These are phyloP conservation scores for Penicillium sp. DNA, from an alignment of 2,329 filamentous ascomycete species.

Conservation along the genomic window DNA sequence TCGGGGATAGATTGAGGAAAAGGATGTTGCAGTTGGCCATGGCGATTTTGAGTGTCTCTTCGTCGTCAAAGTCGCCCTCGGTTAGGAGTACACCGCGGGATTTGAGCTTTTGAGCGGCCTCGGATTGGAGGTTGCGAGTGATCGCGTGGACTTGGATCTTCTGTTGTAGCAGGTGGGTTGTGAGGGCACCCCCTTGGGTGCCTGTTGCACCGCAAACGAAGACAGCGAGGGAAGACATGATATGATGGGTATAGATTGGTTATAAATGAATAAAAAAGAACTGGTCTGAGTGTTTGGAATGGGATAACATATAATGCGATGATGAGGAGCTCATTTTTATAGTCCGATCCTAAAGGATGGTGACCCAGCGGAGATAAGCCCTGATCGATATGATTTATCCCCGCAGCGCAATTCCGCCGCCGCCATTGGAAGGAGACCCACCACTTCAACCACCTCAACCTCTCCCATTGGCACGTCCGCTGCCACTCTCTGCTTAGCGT, in stretches of 20 bases:
- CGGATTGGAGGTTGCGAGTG: constrained; percentile 32
- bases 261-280: no score
- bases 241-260: background rate
- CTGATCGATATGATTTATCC: background rate
- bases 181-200: constrained; percentile 34
- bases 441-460: background rate
- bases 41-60: constrained; percentile 29
- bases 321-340: no score
- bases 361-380: no score
- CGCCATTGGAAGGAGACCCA: background rate
- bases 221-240: constrained; percentile 20
- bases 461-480: constrained; percentile 10
- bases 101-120: constrained; percentile 32
- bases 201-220: constrained; percentile 39
- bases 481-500: constrained; percentile 1
- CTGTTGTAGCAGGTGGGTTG: constrained; percentile 31
- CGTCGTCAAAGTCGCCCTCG: constrained; percentile 37
- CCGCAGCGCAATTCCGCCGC: constrained; percentile 9
- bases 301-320: no score
- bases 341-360: no score
- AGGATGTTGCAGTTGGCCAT: constrained; percentile 35
- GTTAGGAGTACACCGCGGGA: constrained; percentile 33
- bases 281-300: no score
- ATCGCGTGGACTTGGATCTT: constrained; percentile 39
- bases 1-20: constrained; percentile 32